These are phyloP conservation scores for Testicularia cyperi DNA, from an alignment of 1,284 basidiomycete genomes.

Conservation along the genomic window DNA sequence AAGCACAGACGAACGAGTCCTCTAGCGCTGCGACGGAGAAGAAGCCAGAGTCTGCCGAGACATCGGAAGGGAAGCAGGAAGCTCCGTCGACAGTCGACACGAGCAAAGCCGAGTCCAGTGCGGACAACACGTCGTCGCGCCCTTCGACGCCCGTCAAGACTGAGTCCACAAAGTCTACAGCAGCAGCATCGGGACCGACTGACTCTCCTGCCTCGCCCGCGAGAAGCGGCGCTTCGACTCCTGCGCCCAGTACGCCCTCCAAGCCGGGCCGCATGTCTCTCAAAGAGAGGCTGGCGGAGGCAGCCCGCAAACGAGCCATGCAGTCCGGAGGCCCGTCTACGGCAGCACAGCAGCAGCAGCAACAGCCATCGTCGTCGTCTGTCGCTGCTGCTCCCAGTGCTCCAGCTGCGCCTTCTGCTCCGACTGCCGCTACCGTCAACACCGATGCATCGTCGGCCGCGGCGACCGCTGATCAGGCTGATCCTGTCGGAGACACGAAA, in stretches of 20 bases:
- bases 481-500: too few relatives aligned
- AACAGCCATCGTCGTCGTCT: neutral
- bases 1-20: too few relatives aligned
- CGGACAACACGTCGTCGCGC: neutral
- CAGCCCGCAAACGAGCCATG: slow-evolving; percentile 37
- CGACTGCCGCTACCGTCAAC: slow-evolving; percentile 3
- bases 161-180: neutral
- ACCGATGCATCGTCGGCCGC: neutral
- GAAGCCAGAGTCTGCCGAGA: neutral
- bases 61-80: neutral
- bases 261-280: slow-evolving; percentile 38
- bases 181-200: neutral
- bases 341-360: too few relatives aligned
- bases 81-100: neutral
- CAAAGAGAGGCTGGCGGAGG: slow-evolving; percentile 44
- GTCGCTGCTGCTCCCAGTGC: neutral
- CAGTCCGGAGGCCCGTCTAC: too few relatives aligned
- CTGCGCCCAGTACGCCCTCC: slow-evolving; percentile 23
- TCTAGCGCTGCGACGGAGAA: neutral
- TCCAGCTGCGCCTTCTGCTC: slow-evolving; percentile 1
- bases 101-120: neutral
- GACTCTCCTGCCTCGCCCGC: slow-evolving; percentile 11
- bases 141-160: neutral
- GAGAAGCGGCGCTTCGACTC: slow-evolving; percentile 7
- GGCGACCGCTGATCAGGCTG: neutral